Base-by-base conservation (phyloP, 495 filamentous ascomycete species). In the Podospora conica region DNA sequence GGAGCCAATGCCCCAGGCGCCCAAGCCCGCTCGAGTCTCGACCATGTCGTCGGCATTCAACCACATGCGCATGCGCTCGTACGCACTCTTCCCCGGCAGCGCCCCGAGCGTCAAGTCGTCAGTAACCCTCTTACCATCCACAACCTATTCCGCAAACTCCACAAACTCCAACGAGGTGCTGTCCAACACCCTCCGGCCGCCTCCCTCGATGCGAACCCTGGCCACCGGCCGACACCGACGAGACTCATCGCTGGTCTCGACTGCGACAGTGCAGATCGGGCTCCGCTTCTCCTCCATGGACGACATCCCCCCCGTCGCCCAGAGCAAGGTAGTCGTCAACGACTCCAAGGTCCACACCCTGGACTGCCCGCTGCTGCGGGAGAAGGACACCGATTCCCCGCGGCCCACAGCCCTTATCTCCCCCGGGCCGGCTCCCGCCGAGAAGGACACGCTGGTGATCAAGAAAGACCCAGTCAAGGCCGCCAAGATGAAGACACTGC, bases 211-310 rank as follows among this genome's bases (percentile, higher is more conserved):
- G 65, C 70, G 68, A 15, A 71, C 68, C 55, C 71, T 73, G 59
- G 71, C 65, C 53, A 66, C 61, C 53, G 66, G 68, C 21, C 73
- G 76, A 18, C 80, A 82, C 66, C 72, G 70, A 9, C 74, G 81
- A 31, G 75, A 82, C 58, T 82, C 80, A 0, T 83, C 81, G 0
- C 70, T 82, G 53, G 73, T 73, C 12, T 82, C 80, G 9, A 78
- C 77, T 21, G 78, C 80, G 40, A 83, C 81, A 1, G 81, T 83
- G 56, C 80, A 81, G 58, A 83, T 83, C 56, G 81, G 81, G 0
- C 69, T 83, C 10, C 77, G 81, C 28, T 71, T 83, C 58, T 83
- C 81, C 8, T 81, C 80, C 4, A 72, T 83, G 0, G 75, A 76
- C 10, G 78, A 81, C 55, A 77, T 80, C 20, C 71, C 75, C 3